Conservation (phyloP, 768 basidiomycete genomes). For the Mycena venus region DNA sequence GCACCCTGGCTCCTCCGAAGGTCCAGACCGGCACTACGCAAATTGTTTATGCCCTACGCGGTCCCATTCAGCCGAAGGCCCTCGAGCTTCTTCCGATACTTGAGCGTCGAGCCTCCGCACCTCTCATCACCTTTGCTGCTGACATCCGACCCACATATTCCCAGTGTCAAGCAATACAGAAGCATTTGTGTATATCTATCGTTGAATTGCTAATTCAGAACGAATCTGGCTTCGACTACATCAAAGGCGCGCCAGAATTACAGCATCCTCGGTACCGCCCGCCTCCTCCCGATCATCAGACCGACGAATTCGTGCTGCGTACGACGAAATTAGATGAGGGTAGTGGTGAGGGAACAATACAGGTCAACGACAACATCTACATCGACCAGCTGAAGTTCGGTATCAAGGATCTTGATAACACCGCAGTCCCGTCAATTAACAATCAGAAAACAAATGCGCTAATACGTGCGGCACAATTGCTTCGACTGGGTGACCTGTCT, state of each 20-base stretch:
- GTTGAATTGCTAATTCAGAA: not conserved
- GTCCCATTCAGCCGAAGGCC: not conserved
- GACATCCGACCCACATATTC: not conserved
- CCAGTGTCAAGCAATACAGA: not conserved
- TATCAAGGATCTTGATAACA: conserved; percentile 1
- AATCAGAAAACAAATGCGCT: conserved; percentile 22
- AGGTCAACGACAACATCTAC: conserved; percentile 30
- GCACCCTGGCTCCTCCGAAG: not conserved
- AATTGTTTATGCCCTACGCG: not conserved
- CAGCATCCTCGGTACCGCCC: not conserved
- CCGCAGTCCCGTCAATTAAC: conserved; percentile 10
- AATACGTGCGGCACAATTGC: conserved; percentile 18
- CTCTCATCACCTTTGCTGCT: not conserved
- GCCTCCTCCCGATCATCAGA: conserved; percentile 6
- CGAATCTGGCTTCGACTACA: not conserved
- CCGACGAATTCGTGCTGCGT: conserved; percentile 13
- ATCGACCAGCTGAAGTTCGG: conserved; percentile 23
- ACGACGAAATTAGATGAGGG: conserved; percentile 27
- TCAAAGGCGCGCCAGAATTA: not conserved
- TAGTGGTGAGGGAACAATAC: conserved; percentile 15
- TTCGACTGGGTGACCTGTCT: conserved; percentile 15
- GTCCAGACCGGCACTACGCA: conserved; percentile 5
- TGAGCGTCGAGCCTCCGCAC: not conserved
- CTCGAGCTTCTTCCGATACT: not conserved
- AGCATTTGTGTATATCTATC: not conserved